Base-by-base conservation (phyloP, 176 grass and related monocot genomes). In the Avena eriantha region DNA sequence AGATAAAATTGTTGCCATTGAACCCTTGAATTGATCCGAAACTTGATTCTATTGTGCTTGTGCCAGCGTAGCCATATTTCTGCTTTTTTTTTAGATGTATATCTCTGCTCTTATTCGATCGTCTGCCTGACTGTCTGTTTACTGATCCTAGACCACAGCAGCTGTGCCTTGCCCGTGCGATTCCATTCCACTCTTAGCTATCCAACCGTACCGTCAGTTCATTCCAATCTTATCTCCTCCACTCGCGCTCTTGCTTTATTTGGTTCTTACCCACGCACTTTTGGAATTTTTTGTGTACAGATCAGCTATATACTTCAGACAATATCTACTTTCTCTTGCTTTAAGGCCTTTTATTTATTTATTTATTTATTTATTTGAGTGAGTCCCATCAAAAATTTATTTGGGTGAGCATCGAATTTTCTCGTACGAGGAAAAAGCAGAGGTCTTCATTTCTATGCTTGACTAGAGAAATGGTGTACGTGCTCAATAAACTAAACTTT, bases 361-460 rank as follows among this genome's bases (percentile, higher is more conserved):
- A 26, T 66, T 8, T 41, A 41, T 41, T 10, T 29, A 29, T 29
- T 29, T 29, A 47, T 47, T 10, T 58, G 24, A 46, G 48, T 18
- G 70, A 70, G 77, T 29, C 29, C 29, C 29, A 29, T 29, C 29
- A 29, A 29, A 41, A 41, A 5, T 41, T 41, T 10, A 47, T 47
- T 10, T 58, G 24, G 54, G 48, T 18, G 70, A 70, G 77, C 50
- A 77, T 82, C 86, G 82, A 77, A 81, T 77, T 85, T 84, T 16
- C 31, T 45, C 16, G 50, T 87, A 19, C 77, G 7, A 76, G 10
- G 26, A 56, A 46, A 61, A 59, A 61, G 51, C 41, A 21, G 10
- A 85, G 45, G 21, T 31, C 7, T 46, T 26, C 5, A 6, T 77
- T 55, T 55, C 26, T 29, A 33, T 60, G 60, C 50, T 63, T 54